A percentile compares a stretch with the other conserved stretches of the same genome.
phyloP scores from a whole-genome alignment of 2,329 filamentous ascomycete species.

The Aureobasidium sp. region DNA sequence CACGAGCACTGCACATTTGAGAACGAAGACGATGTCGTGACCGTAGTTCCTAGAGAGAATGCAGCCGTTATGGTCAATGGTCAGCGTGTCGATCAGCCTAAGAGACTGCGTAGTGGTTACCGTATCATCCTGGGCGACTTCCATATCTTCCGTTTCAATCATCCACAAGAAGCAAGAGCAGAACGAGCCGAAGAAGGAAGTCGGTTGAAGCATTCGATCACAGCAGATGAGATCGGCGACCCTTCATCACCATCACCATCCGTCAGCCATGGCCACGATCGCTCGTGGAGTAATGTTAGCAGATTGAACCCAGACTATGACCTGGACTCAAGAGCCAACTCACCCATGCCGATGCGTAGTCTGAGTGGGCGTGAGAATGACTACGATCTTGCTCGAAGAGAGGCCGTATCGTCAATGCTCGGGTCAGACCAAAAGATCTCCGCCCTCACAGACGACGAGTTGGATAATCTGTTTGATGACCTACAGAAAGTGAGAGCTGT shows the following conservation, averaged over 20 bases:
- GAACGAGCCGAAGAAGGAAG: slow-evolving; percentile 80
- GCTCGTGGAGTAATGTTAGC: slow-evolving; percentile 59
- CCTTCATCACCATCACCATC: slow-evolving; percentile 54
- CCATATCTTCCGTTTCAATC: slow-evolving; percentile 97
- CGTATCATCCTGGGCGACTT: slow-evolving; percentile 96
- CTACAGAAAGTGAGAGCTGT: slow-evolving; percentile 83
- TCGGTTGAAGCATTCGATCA: slow-evolving; percentile 74
- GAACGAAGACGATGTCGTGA: slow-evolving; percentile 88
- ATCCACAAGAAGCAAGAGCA: slow-evolving; percentile 89
- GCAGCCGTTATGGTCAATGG: slow-evolving; percentile 98
- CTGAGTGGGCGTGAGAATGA: slow-evolving; percentile 70
- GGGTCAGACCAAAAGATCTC: slow-evolving; percentile 88
- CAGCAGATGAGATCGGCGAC: slow-evolving; percentile 52
- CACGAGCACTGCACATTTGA: slow-evolving; percentile 92
- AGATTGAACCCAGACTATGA: slow-evolving; percentile 72
- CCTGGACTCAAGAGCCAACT: slow-evolving; percentile 68
- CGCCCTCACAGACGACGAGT: slow-evolving; percentile 83
- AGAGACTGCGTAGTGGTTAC: slow-evolving; percentile 81
- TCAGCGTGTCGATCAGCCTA: slow-evolving; percentile 77
- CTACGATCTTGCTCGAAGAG: slow-evolving; percentile 87
- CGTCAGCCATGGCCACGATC: slow-evolving; percentile 57
- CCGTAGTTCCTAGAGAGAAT: slow-evolving; percentile 78
- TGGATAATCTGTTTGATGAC: slow-evolving; percentile 89
- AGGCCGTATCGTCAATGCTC: slow-evolving; percentile 85
- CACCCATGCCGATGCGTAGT: slow-evolving; percentile 57